Conservation (phyloP, 164 flowering plant genomes). For the Cinnamomum micranthum region DNA sequence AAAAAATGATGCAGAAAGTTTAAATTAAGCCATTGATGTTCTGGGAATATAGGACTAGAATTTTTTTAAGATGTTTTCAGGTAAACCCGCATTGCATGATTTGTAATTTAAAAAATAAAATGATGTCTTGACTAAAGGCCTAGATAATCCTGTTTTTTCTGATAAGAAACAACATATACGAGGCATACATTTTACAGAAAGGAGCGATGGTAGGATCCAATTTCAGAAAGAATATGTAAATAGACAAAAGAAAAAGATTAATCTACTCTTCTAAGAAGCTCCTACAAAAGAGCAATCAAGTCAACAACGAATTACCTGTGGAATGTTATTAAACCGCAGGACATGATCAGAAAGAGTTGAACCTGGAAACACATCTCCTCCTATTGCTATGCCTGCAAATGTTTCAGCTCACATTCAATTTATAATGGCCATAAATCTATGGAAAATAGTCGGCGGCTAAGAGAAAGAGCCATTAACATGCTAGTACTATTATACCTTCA, state of each 20-base stretch:
- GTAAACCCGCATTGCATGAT: neutral
- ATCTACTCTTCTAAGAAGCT: neutral
- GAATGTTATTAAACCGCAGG: constrained; percentile 90
- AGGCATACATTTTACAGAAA: neutral
- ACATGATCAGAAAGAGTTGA: constrained; percentile 98
- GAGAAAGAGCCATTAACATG: neutral
- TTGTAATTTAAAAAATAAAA: no score
- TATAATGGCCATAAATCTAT: neutral
- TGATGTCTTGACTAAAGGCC: neutral
- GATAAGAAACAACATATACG: no score
- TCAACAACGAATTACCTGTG: constrained; percentile 55
- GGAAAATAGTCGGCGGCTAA: neutral
- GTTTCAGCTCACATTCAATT: neutral
- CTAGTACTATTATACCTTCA: constrained; percentile 55
- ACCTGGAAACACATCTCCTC: constrained; percentile 99
- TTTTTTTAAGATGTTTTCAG: neutral
- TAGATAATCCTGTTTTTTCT: neutral
- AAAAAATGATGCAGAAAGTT: neutral
- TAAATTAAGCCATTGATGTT: neutral
- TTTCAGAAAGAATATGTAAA: neutral
- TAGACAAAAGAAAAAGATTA: no score
- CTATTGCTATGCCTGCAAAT: constrained; percentile 86
- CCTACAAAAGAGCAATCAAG: neutral
- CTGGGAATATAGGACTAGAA: neutral
- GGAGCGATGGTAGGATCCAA: neutral